Evolutionary conservation across 176 grass and related monocot genomes (phyloP).

Genomic region (Hordeum vulgare): MorexV3_pseudomolecules_assembly NC_058522.1:525226881-525227380

Average conservation of each 20-base stretch:
- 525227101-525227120: conserved; percentile 43
- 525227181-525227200: conserved; percentile 19
- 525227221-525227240: background rate
- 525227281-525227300: conserved; percentile 72
- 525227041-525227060: conserved; percentile 74
- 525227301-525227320: conserved; percentile 68
- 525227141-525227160: conserved; percentile 77
- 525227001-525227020: conserved; percentile 46
- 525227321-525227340: conserved; percentile 90
- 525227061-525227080: conserved; percentile 59
- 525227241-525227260: background rate
- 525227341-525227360: conserved; percentile 95
- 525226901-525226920: background rate
- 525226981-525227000: conserved; percentile 66
- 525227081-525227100: conserved; percentile 44
- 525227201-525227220: conserved; percentile 1
- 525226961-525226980: conserved; percentile 56
- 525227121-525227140: conserved; percentile 72
- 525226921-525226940: conserved; percentile 23
- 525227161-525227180: conserved; percentile 44
- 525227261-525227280: conserved; percentile 64
- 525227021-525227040: conserved; percentile 88
- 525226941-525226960: conserved; percentile 36
- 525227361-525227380: conserved; percentile 74
- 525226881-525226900: background rate